A percentile compares a stretch with the other conserved stretches of the same genome.
Conservation (phyloP, 164 flowering plant genomes). For the Vitis rotundifolia region DNA sequence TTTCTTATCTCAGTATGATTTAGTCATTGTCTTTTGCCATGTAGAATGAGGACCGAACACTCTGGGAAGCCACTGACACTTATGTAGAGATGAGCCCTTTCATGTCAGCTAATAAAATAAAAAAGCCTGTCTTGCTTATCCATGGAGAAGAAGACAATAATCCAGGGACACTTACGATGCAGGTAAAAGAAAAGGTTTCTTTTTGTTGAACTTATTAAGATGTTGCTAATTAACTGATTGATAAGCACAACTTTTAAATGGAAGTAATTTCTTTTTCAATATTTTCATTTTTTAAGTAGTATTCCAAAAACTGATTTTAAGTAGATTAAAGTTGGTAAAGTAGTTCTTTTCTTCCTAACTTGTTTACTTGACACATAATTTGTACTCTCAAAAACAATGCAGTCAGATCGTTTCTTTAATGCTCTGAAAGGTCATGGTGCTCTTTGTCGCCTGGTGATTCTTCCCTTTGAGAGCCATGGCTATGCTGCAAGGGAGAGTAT, state of each 20-base stretch:
- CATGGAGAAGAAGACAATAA: slow-evolving; percentile 99
- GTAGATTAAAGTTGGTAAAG: background rate
- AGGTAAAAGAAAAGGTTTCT: slow-evolving; percentile 44
- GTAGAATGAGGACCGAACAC: slow-evolving; percentile 96
- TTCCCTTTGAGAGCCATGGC: slow-evolving; percentile 96
- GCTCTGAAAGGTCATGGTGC: slow-evolving; percentile 98
- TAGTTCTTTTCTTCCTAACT: background rate
- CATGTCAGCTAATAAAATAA: slow-evolving; percentile 92
- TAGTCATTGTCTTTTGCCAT: slow-evolving; percentile 9
- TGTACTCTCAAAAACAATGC: slow-evolving; percentile 25
- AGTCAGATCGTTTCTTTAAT: slow-evolving; percentile 94
- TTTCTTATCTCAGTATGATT: background rate
- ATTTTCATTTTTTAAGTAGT: too few relatives aligned
- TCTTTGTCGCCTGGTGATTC: slow-evolving; percentile 86
- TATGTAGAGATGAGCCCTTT: slow-evolving; percentile 98
- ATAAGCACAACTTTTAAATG: background rate
- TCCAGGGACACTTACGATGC: slow-evolving; percentile 95
- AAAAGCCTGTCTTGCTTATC: slow-evolving; percentile 88
- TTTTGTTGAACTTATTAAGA: background rate
- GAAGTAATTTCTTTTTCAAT: background rate
- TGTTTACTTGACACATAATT: background rate
- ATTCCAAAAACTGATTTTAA: too few relatives aligned
- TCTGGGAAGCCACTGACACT: slow-evolving; percentile 89
- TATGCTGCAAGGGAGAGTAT: slow-evolving; percentile 94
- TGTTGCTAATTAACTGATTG: background rate